These are phyloP conservation scores for Kodamaea hsintzibuensis DNA, from an alignment of 805 yeast genomes.

Conservation along the genomic window DNA sequence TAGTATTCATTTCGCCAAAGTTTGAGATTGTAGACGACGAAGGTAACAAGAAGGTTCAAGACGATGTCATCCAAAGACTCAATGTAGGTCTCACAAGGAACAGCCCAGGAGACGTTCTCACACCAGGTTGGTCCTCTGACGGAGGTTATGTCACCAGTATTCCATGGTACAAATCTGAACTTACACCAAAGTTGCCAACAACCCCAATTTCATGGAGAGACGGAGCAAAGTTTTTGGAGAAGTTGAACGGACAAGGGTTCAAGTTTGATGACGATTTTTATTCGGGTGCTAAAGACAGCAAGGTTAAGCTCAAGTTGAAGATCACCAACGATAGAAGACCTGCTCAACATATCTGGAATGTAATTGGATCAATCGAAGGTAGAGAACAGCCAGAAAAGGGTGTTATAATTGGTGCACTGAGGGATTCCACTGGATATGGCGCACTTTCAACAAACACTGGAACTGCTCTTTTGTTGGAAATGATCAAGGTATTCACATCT, in stretches of 20 bases:
- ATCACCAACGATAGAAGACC: slow-evolving; percentile 45
- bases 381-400: slow-evolving; percentile 75
- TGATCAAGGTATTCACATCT: slow-evolving; percentile 65
- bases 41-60: slow-evolving; percentile 8
- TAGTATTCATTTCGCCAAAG: slow-evolving; percentile 56
- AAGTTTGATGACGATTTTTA: slow-evolving; percentile 28
- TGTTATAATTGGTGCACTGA: slow-evolving; percentile 75
- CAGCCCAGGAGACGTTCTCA: slow-evolving; percentile 75
- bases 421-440: slow-evolving; percentile 81
- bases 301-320: slow-evolving; percentile 20
- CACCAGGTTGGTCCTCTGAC: slow-evolving; percentile 71
- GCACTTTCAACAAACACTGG: slow-evolving; percentile 73
- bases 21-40: slow-evolving; percentile 14
- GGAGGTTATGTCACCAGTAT: slow-evolving; percentile 40
- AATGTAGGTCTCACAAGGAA: slow-evolving; percentile 60
- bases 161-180: slow-evolving; percentile 46
- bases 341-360: slow-evolving; percentile 73
- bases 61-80: slow-evolving; percentile 47
- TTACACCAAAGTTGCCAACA: slow-evolving; percentile 72
- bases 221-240: slow-evolving; percentile 40
- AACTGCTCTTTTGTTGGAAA: slow-evolving; percentile 67
- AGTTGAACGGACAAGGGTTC: slow-evolving; percentile 25
- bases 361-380: slow-evolving; percentile 76
- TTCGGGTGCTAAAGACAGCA: slow-evolving; percentile 25
- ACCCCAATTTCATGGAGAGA: slow-evolving; percentile 78